phyloP scores from a whole-genome alignment of 192 early-diverging fungal genomes.

The Backusella circina region DNA sequence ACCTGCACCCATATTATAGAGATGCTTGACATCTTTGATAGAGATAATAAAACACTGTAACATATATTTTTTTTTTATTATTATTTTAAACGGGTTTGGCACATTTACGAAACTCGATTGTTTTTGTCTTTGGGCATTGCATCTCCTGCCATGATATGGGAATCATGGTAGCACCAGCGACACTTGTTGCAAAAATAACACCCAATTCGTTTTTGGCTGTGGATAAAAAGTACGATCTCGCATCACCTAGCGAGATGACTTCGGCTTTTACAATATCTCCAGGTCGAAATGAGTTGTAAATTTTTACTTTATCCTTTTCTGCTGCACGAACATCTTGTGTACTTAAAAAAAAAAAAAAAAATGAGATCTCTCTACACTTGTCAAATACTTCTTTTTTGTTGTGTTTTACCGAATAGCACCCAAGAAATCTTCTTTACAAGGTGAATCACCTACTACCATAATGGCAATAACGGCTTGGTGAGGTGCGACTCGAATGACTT shows the following conservation, averaged over 20 bases:
- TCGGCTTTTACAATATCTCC: constrained; percentile 89
- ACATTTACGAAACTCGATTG: constrained; percentile 88
- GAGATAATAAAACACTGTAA: not conserved
- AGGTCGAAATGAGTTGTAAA: constrained; percentile 86
- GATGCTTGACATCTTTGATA: not conserved
- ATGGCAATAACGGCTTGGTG: constrained; percentile 84
- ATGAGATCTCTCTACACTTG: not conserved
- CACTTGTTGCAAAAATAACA: constrained; percentile 89
- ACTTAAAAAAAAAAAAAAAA: constrained; percentile 18
- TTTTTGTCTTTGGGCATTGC: constrained; percentile 89
- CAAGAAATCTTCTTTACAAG: constrained; percentile 83
- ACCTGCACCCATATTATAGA: not conserved
- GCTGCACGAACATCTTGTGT: constrained; percentile 94
- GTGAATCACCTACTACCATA: constrained; percentile 81
- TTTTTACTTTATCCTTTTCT: constrained; percentile 91
- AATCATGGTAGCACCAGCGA: constrained; percentile 78
- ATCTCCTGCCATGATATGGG: constrained; percentile 98
- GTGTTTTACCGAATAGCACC: constrained; percentile 69
- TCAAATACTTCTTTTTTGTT: too few relatives aligned
- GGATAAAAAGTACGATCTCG: constrained; percentile 84
- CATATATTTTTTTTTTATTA: not conserved
- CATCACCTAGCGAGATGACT: constrained; percentile 91
- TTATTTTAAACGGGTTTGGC: constrained; percentile 74
- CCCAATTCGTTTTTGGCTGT: constrained; percentile 93
- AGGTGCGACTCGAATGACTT: constrained; percentile 87